phyloP scores from a whole-genome alignment of 768 basidiomycete species.

The Podaxis sp. region DNA sequence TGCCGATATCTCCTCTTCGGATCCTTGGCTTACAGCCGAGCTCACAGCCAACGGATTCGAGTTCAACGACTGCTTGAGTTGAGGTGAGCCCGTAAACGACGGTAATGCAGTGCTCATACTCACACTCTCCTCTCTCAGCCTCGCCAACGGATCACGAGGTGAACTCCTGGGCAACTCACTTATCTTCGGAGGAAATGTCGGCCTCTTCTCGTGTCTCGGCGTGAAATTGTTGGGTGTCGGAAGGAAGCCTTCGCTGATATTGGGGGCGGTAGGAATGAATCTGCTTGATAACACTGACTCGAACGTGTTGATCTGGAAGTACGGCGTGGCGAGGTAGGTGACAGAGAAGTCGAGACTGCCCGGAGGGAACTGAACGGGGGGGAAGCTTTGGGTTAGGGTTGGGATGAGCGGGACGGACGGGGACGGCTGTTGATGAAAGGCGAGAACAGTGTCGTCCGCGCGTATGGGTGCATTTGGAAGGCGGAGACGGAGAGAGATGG shows the following conservation, averaged over 20 bases:
- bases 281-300: conserved; percentile 75
- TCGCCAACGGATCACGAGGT: conserved; percentile 16
- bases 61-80: conserved; percentile 53
- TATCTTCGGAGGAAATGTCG: conserved; percentile 35
- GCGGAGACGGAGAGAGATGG: conserved; percentile 35
- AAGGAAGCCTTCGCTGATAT: conserved; percentile 53
- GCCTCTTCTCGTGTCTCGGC: conserved; percentile 32
- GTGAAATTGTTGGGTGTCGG: conserved; percentile 65
- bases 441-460: conserved; percentile 22
- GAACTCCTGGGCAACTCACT: conserved; percentile 22
- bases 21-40: conserved; percentile 18
- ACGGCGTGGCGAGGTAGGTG: conserved; percentile 65
- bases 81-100: conserved; percentile 20
- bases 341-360: conserved; percentile 63
- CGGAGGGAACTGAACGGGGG: conserved; percentile 63
- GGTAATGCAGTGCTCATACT: conserved; percentile 11
- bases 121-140: conserved; percentile 6
- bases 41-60: conserved; percentile 30
- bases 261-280: conserved; percentile 61
- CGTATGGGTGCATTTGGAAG: background rate
- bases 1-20: too few species aligned
- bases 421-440: conserved; percentile 33
- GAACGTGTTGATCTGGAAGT: conserved; percentile 73
- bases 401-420: conserved; percentile 30
- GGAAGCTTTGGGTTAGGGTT: conserved; percentile 59